A percentile compares a stretch with the other conserved stretches of the same genome.
These are phyloP conservation scores for Backusella australiensis DNA, from an alignment of 192 early-diverging fungal genomes.

Conservation along the genomic window DNA sequence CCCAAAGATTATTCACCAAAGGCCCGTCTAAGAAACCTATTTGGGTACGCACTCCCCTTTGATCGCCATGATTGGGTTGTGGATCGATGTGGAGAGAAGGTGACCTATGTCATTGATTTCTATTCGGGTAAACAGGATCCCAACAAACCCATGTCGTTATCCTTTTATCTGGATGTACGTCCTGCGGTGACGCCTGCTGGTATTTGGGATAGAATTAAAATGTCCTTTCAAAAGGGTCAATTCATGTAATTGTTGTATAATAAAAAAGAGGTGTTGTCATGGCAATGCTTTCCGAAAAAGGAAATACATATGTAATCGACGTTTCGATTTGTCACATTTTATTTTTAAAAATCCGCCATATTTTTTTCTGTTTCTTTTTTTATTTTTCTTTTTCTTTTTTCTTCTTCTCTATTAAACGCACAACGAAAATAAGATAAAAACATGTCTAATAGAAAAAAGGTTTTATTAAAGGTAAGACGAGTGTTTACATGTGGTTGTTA, in stretches of 20 bases:
- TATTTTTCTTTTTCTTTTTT: not conserved
- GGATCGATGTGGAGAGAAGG: slow-evolving; percentile 83
- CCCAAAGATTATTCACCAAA: slow-evolving; percentile 74
- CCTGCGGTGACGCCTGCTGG: slow-evolving; percentile 70
- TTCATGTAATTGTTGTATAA: slow-evolving; percentile 4
- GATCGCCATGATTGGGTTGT: slow-evolving; percentile 95
- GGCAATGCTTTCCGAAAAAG: not conserved
- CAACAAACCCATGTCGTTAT: slow-evolving; percentile 39
- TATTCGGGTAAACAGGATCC: slow-evolving; percentile 70
- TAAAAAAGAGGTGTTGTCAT: not conserved
- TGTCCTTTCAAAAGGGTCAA: slow-evolving; percentile 29
- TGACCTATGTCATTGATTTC: slow-evolving; percentile 91
- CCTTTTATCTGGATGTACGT: slow-evolving; percentile 88
- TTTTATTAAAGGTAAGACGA: slow-evolving; percentile 25
- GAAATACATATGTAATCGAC: not conserved
- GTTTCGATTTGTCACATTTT: not conserved
- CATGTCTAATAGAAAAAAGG: slow-evolving; percentile 17
- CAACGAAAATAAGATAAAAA: not conserved
- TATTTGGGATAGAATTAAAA: slow-evolving; percentile 47
- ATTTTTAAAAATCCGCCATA: not conserved
- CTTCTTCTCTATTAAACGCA: not conserved
- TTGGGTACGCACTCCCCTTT: slow-evolving; percentile 84
- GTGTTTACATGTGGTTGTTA: not conserved
- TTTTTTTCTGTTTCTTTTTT: not conserved
- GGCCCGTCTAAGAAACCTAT: slow-evolving; percentile 59